Evolutionary conservation across 805 yeast genomes (phyloP).

Genomic region (Teunomyces tritomae): DNA sequence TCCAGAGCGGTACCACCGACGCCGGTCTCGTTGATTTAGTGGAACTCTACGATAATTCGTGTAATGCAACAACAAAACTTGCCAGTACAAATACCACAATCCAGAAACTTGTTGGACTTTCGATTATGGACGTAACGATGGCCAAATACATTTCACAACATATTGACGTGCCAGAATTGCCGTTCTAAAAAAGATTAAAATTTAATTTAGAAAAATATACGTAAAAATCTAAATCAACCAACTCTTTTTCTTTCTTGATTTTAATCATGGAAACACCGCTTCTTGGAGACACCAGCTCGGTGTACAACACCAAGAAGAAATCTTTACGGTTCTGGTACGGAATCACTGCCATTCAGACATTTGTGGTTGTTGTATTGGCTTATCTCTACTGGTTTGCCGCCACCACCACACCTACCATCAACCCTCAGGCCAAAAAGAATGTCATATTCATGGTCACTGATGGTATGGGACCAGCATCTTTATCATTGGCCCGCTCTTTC

Average conservation of each 20-base stretch:
- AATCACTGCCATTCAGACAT: slow-evolving; percentile 3
- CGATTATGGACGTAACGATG: slow-evolving; percentile 61
- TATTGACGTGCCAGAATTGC: slow-evolving; percentile 9
- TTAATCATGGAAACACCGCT: slow-evolving; percentile 3
- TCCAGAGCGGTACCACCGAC: slow-evolving; percentile 40
- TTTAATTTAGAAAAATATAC: background rate
- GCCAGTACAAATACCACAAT: slow-evolving; percentile 33
- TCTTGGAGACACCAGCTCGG: slow-evolving; percentile 10
- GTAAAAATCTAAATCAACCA: background rate
- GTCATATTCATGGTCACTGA: slow-evolving; percentile 87
- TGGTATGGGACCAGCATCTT: slow-evolving; percentile 93
- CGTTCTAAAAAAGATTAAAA: background rate
- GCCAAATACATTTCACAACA: slow-evolving; percentile 41
- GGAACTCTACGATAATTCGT: slow-evolving; percentile 23
- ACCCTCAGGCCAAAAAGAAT: slow-evolving; percentile 51
- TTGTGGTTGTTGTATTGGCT: slow-evolving; percentile 2
- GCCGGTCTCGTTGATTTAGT: slow-evolving; percentile 48
- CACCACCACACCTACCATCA: background rate
- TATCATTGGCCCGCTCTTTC: slow-evolving; percentile 76
- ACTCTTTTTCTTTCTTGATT: background rate
- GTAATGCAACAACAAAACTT: slow-evolving; percentile 3
- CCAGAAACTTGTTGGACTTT: slow-evolving; percentile 58
- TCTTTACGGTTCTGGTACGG: background rate
- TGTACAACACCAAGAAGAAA: slow-evolving; percentile 9
- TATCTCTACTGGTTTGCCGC: slow-evolving; percentile 5